Evolutionary conservation across 2,329 filamentous ascomycete species (phyloP).

Genomic region (Penicillium olsonii): DNA sequence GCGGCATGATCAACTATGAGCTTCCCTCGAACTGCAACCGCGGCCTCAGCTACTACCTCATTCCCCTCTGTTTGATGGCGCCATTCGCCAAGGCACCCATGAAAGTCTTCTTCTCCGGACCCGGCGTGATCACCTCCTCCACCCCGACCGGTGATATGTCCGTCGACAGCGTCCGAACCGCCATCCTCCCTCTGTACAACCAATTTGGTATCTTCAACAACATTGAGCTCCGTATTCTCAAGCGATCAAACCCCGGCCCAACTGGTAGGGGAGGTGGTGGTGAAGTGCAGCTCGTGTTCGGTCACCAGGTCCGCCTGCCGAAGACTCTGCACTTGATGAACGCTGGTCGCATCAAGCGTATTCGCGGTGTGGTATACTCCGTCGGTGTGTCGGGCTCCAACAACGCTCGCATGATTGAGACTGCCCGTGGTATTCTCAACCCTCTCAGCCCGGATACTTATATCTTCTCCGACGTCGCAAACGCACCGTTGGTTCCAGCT

Average conservation of each 20-base stretch:
- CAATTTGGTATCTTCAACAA: slow-evolving; percentile 85
- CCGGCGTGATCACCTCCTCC: slow-evolving; percentile 87
- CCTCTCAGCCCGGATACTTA: slow-evolving; percentile 84
- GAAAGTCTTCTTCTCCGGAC: slow-evolving; percentile 85
- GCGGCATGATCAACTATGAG: slow-evolving; percentile 78
- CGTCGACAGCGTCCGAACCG: slow-evolving; percentile 90
- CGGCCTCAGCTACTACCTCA: slow-evolving; percentile 87
- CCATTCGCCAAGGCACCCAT: slow-evolving; percentile 91
- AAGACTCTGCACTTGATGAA: slow-evolving; percentile 89
- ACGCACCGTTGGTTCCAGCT: slow-evolving; percentile 63
- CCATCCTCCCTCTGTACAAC: slow-evolving; percentile 84
- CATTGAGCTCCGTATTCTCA: slow-evolving; percentile 81
- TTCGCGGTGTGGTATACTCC: slow-evolving; percentile 90
- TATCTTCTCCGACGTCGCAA: slow-evolving; percentile 71
- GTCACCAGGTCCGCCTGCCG: slow-evolving; percentile 87
- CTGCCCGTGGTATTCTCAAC: slow-evolving; percentile 84
- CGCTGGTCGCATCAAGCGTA: slow-evolving; percentile 80
- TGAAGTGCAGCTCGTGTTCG: slow-evolving; percentile 90
- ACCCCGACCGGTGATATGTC: slow-evolving; percentile 84
- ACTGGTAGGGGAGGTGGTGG: slow-evolving; percentile 81
- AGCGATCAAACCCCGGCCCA: slow-evolving; percentile 73
- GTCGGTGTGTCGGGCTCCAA: slow-evolving; percentile 90
- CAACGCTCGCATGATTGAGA: slow-evolving; percentile 93
- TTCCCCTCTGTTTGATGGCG: slow-evolving; percentile 84
- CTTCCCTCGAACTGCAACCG: slow-evolving; percentile 75